phyloP scores from a whole-genome alignment of 176 grass and related monocot genomes.

The Bolboschoenus planiculmis region DNA sequence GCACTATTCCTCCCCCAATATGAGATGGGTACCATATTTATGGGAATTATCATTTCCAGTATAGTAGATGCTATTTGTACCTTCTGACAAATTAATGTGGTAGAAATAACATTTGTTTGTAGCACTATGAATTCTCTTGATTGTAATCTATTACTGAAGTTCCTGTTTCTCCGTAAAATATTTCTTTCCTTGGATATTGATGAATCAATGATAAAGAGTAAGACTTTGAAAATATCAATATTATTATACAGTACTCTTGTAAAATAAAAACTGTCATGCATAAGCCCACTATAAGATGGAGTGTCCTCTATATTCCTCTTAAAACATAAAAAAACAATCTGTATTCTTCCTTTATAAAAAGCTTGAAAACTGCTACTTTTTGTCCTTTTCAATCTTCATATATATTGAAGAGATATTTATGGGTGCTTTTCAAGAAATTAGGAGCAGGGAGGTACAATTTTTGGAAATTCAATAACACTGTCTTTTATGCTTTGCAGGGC shows the following conservation, averaged over 20 bases:
- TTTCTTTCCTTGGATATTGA: background rate
- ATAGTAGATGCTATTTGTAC: background rate
- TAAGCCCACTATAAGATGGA: background rate
- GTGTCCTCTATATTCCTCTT: background rate
- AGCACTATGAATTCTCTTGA: background rate
- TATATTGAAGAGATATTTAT: background rate
- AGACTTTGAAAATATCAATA: background rate
- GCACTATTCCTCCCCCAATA: too few relatives aligned
- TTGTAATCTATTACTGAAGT: background rate
- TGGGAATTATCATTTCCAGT: background rate
- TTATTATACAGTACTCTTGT: background rate
- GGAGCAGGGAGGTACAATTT: background rate
- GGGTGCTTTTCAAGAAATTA: background rate
- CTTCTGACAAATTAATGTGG: background rate
- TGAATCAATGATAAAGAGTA: background rate
- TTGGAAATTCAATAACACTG: background rate
- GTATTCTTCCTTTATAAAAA: background rate
- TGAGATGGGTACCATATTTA: background rate
- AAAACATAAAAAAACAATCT: background rate
- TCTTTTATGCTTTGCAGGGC: constrained; percentile 39
- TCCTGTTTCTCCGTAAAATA: background rate
- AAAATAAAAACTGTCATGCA: background rate
- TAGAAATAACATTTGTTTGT: background rate
- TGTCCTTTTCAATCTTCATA: background rate
- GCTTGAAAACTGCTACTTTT: background rate